phyloP scores from a whole-genome alignment of 2,329 filamentous ascomycete genomes.

The Hymenoscyphus albidus region DNA sequence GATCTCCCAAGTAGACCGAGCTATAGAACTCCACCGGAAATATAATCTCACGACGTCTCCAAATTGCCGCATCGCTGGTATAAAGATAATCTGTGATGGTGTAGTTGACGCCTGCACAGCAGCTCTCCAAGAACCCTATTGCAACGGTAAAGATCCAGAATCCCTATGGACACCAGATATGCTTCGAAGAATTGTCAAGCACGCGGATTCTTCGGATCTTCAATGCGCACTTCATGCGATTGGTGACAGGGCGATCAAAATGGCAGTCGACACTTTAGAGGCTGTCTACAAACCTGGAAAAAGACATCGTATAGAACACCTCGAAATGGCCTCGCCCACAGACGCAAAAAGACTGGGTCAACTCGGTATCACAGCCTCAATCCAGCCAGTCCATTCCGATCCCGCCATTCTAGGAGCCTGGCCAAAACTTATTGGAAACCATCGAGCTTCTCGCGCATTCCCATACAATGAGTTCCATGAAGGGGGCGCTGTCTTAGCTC shows the following conservation, averaged over 20 bases:
- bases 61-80: background rate
- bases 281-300: slow-evolving; percentile 36
- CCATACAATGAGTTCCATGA: background rate
- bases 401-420: slow-evolving; percentile 55
- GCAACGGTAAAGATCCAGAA: background rate
- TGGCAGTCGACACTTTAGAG: slow-evolving; percentile 52
- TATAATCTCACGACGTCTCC: background rate
- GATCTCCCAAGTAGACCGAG: background rate
- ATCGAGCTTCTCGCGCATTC: background rate
- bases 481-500: slow-evolving; percentile 49
- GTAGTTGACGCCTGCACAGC: background rate
- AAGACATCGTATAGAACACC: slow-evolving; percentile 61
- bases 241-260: slow-evolving; percentile 55
- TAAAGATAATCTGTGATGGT: background rate
- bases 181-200: slow-evolving; percentile 37
- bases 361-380: slow-evolving; percentile 57
- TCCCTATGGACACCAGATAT: background rate
- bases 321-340: slow-evolving; percentile 53
- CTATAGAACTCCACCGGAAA: background rate
- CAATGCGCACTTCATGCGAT: slow-evolving; percentile 65
- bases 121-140: background rate
- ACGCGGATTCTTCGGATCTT: slow-evolving; percentile 50
- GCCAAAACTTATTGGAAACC: background rate
- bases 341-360: slow-evolving; percentile 55
- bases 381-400: slow-evolving; percentile 56